phyloP scores from a whole-genome alignment of 352 stramenopile genomes.

The Phytophthora tubulina region DNA sequence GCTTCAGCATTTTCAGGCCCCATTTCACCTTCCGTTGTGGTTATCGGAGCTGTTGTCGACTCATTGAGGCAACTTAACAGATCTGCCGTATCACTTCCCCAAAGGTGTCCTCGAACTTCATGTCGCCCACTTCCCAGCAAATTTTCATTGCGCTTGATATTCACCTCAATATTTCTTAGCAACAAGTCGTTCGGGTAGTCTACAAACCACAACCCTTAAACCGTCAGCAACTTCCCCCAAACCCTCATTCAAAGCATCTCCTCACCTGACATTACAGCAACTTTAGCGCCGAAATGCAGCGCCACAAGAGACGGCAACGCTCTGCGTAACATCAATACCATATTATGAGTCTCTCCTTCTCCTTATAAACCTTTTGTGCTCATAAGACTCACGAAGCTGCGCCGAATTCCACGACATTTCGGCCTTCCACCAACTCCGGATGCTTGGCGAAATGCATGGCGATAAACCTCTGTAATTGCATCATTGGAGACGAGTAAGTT shows the following conservation, averaged over 20 bases:
- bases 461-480: constrained; percentile 47
- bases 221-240: background rate
- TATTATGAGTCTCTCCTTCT: background rate
- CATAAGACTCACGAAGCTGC: constrained; percentile 51
- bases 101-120: constrained; percentile 53
- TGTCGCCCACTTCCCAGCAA: constrained; percentile 39
- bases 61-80: constrained; percentile 36
- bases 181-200: constrained; percentile 62
- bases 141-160: constrained; percentile 51
- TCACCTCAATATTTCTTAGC: constrained; percentile 54
- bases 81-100: constrained; percentile 38
- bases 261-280: constrained; percentile 57
- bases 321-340: constrained; percentile 23
- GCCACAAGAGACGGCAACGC: constrained; percentile 59
- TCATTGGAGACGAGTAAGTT: constrained; percentile 9
- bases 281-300: constrained; percentile 49
- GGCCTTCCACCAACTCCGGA: constrained; percentile 38
- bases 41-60: background rate
- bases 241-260: background rate
- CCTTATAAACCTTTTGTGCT: background rate
- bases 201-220: constrained; percentile 14
- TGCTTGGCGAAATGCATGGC: constrained; percentile 55
- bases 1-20: background rate
- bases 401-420: constrained; percentile 57
- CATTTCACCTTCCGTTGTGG: background rate